A percentile compares a stretch with the other conserved stretches of the same genome.
Conservation (phyloP, 345 rosid genomes). For the Salix arbutifolia region DNA sequence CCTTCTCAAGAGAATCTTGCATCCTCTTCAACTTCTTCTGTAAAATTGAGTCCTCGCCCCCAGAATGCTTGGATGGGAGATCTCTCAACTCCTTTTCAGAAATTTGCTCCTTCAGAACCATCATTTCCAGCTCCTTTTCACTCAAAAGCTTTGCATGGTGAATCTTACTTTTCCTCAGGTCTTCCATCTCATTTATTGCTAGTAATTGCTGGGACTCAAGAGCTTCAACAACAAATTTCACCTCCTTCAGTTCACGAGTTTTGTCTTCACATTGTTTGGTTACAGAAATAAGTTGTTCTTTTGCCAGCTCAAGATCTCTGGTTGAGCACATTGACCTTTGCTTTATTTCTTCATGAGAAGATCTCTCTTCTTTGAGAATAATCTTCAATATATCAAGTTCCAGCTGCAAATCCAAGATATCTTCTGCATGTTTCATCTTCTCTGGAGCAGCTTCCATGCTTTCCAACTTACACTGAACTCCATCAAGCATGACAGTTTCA, state of each 20-base stretch:
- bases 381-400: conserved; percentile 79
- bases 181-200: conserved; percentile 63
- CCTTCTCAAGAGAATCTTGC: conserved; percentile 88
- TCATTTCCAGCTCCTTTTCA: conserved; percentile 52
- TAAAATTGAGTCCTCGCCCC: conserved; percentile 35
- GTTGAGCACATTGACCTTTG: conserved; percentile 41
- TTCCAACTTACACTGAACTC: conserved; percentile 21
- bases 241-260: conserved; percentile 48
- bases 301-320: conserved; percentile 50
- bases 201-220: conserved; percentile 73
- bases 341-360: conserved; percentile 41
- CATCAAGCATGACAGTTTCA: not conserved
- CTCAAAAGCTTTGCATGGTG: conserved; percentile 44
- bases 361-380: conserved; percentile 76
- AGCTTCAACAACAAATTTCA: conserved; percentile 69
- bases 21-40: conserved; percentile 61
- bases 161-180: conserved; percentile 48
- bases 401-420: conserved; percentile 71
- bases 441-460: conserved; percentile 26
- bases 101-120: conserved; percentile 48
- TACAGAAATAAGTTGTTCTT: conserved; percentile 34
- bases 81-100: conserved; percentile 43
- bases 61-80: conserved; percentile 25
- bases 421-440: conserved; percentile 45
- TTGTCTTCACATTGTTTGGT: conserved; percentile 47